Conservation (phyloP, 2,329 filamentous ascomycete species). For the Xylaria sp. region DNA sequence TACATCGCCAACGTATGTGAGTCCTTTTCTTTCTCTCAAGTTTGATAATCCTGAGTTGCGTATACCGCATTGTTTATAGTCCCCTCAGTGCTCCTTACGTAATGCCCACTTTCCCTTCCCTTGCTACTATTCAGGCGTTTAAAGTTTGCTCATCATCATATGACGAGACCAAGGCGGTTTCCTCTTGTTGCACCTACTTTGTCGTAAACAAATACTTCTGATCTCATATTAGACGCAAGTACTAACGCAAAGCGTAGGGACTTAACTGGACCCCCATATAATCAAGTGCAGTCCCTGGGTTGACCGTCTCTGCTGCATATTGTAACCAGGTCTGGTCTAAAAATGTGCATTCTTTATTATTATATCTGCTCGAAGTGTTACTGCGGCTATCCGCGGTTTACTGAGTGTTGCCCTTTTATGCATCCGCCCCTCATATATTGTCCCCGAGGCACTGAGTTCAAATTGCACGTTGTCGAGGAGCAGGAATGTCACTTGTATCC, state of each 20-base stretch:
- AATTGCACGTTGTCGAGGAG: constrained; percentile 21
- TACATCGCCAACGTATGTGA: neutral
- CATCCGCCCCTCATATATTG: constrained; percentile 29
- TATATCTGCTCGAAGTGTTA: constrained; percentile 34
- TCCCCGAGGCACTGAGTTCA: constrained; percentile 24
- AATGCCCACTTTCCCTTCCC: neutral
- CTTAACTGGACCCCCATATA: neutral
- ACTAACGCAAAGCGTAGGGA: neutral
- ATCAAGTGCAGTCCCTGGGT: neutral
- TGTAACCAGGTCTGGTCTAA: neutral
- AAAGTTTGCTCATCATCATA: neutral
- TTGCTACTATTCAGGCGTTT: neutral
- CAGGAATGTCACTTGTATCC: constrained; percentile 28
- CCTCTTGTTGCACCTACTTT: neutral
- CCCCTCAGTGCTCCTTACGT: neutral
- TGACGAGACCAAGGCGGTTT: neutral
- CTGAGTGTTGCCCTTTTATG: constrained; percentile 20
- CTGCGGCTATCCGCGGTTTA: constrained; percentile 28
- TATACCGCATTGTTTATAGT: neutral
- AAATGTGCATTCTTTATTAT: constrained; percentile 32
- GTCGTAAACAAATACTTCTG: neutral
- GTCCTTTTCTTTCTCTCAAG: neutral
- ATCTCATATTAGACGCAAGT: neutral
- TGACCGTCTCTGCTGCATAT: neutral
- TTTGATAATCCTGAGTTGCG: too few species aligned